Evolutionary conservation across 441 rosid genomes (phyloP), one percentile per base, ranked within the genome.

Genomic region (Iberis amara): DNA sequence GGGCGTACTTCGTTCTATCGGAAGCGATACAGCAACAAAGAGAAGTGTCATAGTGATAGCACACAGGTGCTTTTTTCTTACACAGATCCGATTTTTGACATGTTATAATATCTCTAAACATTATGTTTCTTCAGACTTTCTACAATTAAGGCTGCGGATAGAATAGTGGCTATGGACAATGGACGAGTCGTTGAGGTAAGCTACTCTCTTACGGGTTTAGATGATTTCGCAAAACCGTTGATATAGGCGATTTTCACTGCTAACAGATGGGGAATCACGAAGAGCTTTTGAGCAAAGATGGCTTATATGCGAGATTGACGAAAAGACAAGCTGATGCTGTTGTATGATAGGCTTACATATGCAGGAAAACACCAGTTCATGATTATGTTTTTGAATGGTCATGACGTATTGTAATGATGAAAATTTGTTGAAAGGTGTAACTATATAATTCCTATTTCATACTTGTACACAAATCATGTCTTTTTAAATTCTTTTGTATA

Each of bases 31-130:
- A 5, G 55, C 70, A 18, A 69, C 80, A 35, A 87, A 70, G 80
- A 78, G 96, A 77, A 79, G 95, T 3, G 84, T 85, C 52, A 66
- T 91, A 48, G 83, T 91, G 52, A 87, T 91, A 73, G 98, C 96
- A 23, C 98, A 91, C 70, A 82, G 88, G 97, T 85, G 13, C 23
- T 1, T 12, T 47, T 38, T 48, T 31, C 53, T 42, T 33, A 13
- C 47, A 36, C 11, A n/a, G 2, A 28, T 49, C 4, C 39, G 6
- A 47, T 7, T 10, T 39, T 23, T 21, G 6, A 38, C 50, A 42
- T 54, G 48, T 42, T 49, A 30, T 46, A 11, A 50, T 8, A 64
- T 36, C 47, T 66, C 68, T 42, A 18, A 59, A 27, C 24, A 3
- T 15, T 51, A 6, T 49, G 36, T 63, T 62, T 42, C 38, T 59